Evolutionary conservation across 2,329 filamentous ascomycete genomes (phyloP).

Genomic region (Trichoderma sp.): DNA sequence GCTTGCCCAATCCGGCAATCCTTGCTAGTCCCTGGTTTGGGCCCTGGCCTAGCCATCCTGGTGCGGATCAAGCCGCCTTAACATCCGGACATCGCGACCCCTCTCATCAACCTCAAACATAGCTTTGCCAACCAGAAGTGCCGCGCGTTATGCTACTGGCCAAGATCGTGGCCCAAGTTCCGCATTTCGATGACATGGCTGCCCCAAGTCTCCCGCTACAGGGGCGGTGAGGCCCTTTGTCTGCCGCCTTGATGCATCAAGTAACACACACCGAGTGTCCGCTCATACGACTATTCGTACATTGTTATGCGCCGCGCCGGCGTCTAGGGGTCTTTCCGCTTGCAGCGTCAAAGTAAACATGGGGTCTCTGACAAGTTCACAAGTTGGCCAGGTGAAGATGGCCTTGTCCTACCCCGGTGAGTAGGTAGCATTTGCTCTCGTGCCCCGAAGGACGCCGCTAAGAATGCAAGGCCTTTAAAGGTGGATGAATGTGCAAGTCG

Average conservation of each 20-base stretch:
- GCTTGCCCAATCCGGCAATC: conserved; percentile 10
- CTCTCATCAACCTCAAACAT: conserved; percentile 57
- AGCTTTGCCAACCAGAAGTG: conserved; percentile 17
- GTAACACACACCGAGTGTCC: background rate
- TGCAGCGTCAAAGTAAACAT: conserved; percentile 4
- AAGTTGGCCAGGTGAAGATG: background rate
- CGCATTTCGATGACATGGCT: background rate
- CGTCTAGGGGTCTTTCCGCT: conserved; percentile 2
- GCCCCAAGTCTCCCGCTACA: background rate
- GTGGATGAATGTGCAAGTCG: background rate
- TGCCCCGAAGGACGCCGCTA: conserved; percentile 11
- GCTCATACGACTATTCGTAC: background rate
- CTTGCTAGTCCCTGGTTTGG: conserved; percentile 9
- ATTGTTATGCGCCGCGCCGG: background rate
- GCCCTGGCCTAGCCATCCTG: conserved; percentile 7
- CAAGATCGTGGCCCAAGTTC: background rate
- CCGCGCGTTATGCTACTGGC: conserved; percentile 11
- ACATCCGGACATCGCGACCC: conserved; percentile 24
- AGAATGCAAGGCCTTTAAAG: background rate
- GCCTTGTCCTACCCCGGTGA: background rate
- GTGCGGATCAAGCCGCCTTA: conserved; percentile 19
- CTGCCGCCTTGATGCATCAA: background rate
- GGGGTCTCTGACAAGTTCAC: background rate
- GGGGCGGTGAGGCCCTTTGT: conserved; percentile 15
- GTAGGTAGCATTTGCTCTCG: background rate